phyloP scores from a whole-genome alignment of 176 grass and related monocot genomes.

The Paspalum vaginatum region DNA sequence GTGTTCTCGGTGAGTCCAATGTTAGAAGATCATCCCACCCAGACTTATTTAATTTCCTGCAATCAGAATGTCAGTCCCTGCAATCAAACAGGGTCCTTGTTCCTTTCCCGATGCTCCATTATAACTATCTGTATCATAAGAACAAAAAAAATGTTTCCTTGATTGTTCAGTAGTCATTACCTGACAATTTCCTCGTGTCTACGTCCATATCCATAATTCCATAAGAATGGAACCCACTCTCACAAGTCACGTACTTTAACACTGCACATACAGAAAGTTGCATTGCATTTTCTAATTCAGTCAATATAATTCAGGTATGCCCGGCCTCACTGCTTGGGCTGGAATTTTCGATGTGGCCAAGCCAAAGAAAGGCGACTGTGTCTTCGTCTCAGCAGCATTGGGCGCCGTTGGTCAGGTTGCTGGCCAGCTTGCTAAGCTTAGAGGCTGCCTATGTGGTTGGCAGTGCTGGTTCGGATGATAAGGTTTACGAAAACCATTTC shows the following conservation, averaged over 20 bases:
- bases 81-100: not conserved
- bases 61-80: not conserved
- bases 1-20: conserved; percentile 56
- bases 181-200: no score
- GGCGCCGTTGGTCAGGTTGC: conserved; percentile 62
- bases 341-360: conserved; percentile 55
- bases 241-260: not conserved
- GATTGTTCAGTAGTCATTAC: no score
- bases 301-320: conserved; percentile 32
- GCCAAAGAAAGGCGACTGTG: conserved; percentile 60
- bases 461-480: conserved; percentile 54
- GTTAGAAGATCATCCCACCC: not conserved
- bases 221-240: not conserved
- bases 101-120: not conserved
- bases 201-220: no score
- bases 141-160: no score
- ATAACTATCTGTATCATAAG: no score
- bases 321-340: conserved; percentile 56
- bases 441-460: conserved; percentile 59
- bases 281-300: no score
- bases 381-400: conserved; percentile 58
- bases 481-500: conserved; percentile 18
- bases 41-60: no score
- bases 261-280: not conserved
- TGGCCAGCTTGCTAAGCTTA: conserved; percentile 63